Base-by-base conservation (phyloP, 768 basidiomycete species). In the Cystobasidium tubakii region DNA sequence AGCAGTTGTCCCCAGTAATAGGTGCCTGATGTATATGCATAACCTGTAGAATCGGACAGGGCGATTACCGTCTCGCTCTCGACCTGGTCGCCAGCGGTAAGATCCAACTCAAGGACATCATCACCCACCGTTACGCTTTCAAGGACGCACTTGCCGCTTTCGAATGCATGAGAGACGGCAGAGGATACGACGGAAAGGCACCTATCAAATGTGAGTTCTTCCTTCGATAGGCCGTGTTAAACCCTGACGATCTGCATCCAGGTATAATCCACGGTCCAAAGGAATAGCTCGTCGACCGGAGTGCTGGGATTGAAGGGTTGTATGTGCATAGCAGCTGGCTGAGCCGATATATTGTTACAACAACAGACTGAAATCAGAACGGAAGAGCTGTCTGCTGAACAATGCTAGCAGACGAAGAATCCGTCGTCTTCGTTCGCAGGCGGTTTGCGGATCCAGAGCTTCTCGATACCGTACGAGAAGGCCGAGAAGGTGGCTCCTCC, bases 401-500 rank as follows among this genome's bases (percentile, higher is more conserved):
- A 19, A 23, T 23, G 4, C 57, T 62, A 71, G 42, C 69, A 71
- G 23, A 71, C 69, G 36, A 71, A 71, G 69, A 71, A 71, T 3
- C 69, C 69, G 12, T 23, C 29, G 36, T 71, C 69, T 54, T 71
- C 69, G 36, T 71, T 53, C 31, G 69, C 69, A 23, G 69, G 69
- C 25, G 69, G 69, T 55, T 39, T 36, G 13, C 55, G 54, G 19
- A 71, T 36, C 29, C 44, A 71, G 15, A 71, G 55, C 23, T 62
- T 53, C 27, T 98, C 94, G 76, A 98, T 93, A 12, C 85, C 92
- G 0, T 87, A 87, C 15, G 92, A 95, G 83, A 98, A 98, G 1
- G 89, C 92, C n/a, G 91, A 91, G 79, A 98, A 98, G 0, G 89
- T 91, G 9, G 92, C 77, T 29, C 91, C 94, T 78, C 94, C 94